phyloP scores from a whole-genome alignment of 257 asterid species.

The Primulina tabacum region DNA sequence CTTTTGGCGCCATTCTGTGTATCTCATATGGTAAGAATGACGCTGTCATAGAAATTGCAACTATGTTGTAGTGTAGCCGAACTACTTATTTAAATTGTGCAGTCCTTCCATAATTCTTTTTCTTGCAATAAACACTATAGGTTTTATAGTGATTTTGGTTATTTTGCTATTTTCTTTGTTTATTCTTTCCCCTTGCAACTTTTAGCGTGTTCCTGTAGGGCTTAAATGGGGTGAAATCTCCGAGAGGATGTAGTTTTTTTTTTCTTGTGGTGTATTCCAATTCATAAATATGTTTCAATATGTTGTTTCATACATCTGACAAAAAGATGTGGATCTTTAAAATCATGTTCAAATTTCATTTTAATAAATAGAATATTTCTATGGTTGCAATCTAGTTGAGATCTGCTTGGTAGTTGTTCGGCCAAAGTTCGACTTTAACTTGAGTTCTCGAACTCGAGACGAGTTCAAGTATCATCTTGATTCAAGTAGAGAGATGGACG shows the following conservation, averaged over 20 bases:
- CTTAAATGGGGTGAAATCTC: background rate
- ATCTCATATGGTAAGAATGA: slow-evolving; percentile 1
- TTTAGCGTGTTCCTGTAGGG: background rate
- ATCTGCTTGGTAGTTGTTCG: background rate
- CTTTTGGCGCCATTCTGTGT: slow-evolving; percentile 12
- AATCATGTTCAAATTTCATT: background rate
- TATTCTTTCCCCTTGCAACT: background rate
- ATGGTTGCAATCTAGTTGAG: background rate
- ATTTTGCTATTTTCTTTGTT: background rate
- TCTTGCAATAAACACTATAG: background rate
- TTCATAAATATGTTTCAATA: background rate
- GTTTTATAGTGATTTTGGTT: background rate
- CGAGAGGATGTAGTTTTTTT: background rate
- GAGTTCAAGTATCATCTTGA: background rate
- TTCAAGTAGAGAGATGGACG: background rate
- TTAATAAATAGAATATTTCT: background rate
- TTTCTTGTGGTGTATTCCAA: background rate
- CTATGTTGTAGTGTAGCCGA: background rate
- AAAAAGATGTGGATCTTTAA: background rate
- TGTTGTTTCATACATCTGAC: background rate
- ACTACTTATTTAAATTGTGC: background rate
- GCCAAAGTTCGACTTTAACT: background rate
- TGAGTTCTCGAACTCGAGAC: background rate
- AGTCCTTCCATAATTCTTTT: background rate
- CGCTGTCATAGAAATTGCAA: background rate